Evolutionary conservation across 306 rosid species (phyloP), one percentile per base, ranked within the genome.

Genomic region (Acacia melanoxylon): DNA sequence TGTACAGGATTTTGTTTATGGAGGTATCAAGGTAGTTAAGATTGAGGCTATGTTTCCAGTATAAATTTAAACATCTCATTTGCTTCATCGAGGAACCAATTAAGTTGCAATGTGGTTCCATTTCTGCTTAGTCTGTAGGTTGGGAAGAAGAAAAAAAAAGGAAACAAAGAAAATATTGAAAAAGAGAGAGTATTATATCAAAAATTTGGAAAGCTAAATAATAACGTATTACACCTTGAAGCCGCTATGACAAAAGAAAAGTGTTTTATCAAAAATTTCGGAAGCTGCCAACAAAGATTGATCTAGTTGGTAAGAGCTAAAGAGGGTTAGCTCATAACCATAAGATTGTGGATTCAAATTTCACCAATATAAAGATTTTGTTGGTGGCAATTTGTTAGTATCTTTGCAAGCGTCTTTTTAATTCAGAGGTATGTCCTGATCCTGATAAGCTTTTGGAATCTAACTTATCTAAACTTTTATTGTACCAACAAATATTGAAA

Each of bases 381-480:
- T 37, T 37, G 0, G 0, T 37, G 6, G 1, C 1, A 6, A 37
- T 37, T 6, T 37, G 1, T 37, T 6, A 37, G 41, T 37, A 5
- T 37, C 0, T 37, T 37, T 4, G 1, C 6, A 37, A 5, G 8
- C 8, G 41, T n/a, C 3, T 0, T 33, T 33, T 33, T 4, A 0
- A 33, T 0, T 0, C 3, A 33, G 37, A 33, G 4, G 35, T 1
- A 4, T 4, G 3, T 33, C 6, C 6, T 0, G 37, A 33, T 0
- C 6, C 37, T 33, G 6, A 0, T 33, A 0, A 33, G 6, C 0
- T 0, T 4, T 33, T 0, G 0, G 0, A 1, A 37, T 0, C 8
- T 37, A 5, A 37, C 8, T 37, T 8, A 37, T 0, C 6, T 0
- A 37, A 37, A 37, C 7, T 37, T 37, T 37, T 37, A 6, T 37